These are phyloP conservation scores for Myxozyma geophila DNA, from an alignment of 805 yeast genomes.

Conservation along the genomic window DNA sequence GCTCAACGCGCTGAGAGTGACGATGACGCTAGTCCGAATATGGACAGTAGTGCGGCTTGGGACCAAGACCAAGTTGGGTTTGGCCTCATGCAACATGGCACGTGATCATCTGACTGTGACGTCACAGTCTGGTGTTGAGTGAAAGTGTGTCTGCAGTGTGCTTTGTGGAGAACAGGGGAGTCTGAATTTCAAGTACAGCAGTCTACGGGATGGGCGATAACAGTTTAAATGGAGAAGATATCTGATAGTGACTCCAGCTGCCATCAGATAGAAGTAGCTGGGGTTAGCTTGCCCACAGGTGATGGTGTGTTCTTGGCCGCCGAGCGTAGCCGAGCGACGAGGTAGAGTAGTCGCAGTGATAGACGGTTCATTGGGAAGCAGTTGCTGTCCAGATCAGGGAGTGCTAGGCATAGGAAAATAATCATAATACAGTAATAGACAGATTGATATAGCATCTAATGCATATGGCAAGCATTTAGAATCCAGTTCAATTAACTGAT, in stretches of 20 bases:
- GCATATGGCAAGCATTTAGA: too few species aligned
- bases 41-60: conserved; percentile 3
- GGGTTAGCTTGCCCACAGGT: neutral
- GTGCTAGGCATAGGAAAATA: too few species aligned
- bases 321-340: neutral
- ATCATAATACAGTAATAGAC: too few species aligned
- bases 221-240: too few species aligned
- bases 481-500: too few species aligned
- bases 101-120: neutral
- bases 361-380: too few species aligned
- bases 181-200: too few species aligned
- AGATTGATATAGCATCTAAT: too few species aligned
- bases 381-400: too few species aligned
- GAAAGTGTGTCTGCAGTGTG: neutral
- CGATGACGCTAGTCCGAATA: conserved; percentile 2
- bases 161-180: too few species aligned
- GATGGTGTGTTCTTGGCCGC: neutral
- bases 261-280: neutral
- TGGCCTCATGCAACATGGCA: neutral
- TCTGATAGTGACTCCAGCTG: too few species aligned
- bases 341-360: neutral
- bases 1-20: neutral
- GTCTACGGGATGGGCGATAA: too few species aligned
- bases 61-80: neutral
- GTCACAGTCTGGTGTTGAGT: neutral